Evolutionary conservation across 2,329 filamentous ascomycete species (phyloP).

Genomic region (Epichloe sylvatica): DNA sequence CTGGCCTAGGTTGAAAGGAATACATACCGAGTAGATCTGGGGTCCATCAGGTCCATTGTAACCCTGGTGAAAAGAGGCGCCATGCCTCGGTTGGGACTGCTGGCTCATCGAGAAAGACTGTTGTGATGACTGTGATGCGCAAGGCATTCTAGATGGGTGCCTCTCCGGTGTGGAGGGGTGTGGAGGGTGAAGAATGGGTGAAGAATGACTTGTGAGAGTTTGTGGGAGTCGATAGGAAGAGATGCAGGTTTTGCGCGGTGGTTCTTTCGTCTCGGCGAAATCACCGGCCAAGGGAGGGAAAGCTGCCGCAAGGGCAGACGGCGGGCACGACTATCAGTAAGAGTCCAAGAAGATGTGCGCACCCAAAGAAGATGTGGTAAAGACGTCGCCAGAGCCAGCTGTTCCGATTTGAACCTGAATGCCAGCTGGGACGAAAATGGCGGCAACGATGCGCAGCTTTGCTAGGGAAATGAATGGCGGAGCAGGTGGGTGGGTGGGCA

Average conservation of each 20-base stretch:
- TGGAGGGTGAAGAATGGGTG: not conserved
- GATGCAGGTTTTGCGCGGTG: not conserved
- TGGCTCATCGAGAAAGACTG: slow-evolving; percentile 45
- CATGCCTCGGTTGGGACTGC: slow-evolving; percentile 30
- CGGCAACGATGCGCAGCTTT: not conserved
- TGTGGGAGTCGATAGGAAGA: too few species aligned
- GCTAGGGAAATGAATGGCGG: slow-evolving; percentile 6
- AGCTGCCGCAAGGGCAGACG: not conserved
- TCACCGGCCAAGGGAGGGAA: slow-evolving; percentile 1
- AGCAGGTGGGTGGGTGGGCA: slow-evolving; percentile 2
- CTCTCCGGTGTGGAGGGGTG: not conserved
- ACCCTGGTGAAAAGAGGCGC: slow-evolving; percentile 23
- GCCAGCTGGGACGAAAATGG: not conserved
- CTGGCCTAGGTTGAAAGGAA: not conserved
- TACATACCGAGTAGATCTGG: slow-evolving; percentile 48
- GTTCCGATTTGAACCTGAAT: not conserved
- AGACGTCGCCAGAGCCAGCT: not conserved
- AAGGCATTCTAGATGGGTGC: slow-evolving; percentile 16
- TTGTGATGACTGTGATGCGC: slow-evolving; percentile 39
- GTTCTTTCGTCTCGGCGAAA: not conserved
- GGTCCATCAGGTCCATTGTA: slow-evolving; percentile 29
- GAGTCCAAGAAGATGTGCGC: not conserved
- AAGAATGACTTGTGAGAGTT: not conserved
- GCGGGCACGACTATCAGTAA: not conserved
- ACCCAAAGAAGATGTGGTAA: not conserved